These are phyloP conservation scores for Podospora didyma DNA, from an alignment of 495 filamentous ascomycete genomes.

Conservation along the genomic window DNA sequence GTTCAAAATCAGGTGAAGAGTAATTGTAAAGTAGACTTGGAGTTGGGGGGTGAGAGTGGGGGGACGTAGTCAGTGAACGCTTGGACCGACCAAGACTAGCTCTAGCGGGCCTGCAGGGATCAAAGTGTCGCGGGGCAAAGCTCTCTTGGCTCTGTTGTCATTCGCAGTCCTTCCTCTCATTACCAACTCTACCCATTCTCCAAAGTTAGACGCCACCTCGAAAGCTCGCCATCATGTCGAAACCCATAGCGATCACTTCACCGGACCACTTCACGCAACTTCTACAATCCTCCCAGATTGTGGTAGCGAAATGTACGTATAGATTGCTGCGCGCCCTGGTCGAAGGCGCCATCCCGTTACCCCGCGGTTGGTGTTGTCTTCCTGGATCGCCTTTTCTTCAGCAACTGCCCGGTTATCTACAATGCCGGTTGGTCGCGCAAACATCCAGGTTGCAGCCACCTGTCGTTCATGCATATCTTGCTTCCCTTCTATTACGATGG, in stretches of 20 bases:
- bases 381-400: background rate
- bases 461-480: background rate
- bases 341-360: no score
- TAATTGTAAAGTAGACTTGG: no score
- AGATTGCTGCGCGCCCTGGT: background rate
- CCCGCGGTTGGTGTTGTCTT: background rate
- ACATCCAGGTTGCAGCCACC: background rate
- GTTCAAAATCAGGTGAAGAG: no score
- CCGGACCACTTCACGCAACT: constrained; percentile 65
- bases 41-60: no score
- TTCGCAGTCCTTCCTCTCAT: background rate
- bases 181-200: background rate
- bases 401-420: background rate
- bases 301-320: constrained; percentile 81
- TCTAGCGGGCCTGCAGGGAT: constrained; percentile 3
- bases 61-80: constrained; percentile 10
- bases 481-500: no score
- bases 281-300: constrained; percentile 62
- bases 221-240: constrained; percentile 46
- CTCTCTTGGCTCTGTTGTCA: constrained; percentile 5
- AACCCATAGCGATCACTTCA: constrained; percentile 67
- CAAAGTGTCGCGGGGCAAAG: constrained; percentile 6
- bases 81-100: background rate
- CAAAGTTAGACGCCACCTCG: background rate
- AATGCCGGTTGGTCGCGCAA: background rate